phyloP scores from a whole-genome alignment of 331 rosid species.

The Dryas integrifolia region DNA sequence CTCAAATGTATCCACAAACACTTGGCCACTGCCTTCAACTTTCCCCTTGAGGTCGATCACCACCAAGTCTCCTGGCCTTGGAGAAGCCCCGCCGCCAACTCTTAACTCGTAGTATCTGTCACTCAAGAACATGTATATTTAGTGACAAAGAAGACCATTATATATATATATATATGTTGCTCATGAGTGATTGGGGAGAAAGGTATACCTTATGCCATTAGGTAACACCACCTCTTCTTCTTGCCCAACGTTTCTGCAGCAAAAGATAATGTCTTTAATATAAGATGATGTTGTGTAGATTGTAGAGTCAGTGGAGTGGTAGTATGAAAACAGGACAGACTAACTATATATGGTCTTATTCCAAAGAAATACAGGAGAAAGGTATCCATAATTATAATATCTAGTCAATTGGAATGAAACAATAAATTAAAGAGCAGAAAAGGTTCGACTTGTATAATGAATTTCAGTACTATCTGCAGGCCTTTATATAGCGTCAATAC shows the following conservation, averaged over 20 bases:
- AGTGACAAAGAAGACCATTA: neutral
- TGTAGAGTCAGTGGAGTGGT: neutral
- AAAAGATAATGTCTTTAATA: neutral
- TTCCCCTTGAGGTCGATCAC: constrained; percentile 77
- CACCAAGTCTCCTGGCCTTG: constrained; percentile 72
- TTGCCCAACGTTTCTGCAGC: constrained; percentile 62
- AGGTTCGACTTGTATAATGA: no score
- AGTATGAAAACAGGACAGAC: no score
- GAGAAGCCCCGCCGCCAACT: constrained; percentile 69
- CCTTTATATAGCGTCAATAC: no score
- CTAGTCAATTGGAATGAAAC: no score
- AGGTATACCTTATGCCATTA: constrained; percentile 75
- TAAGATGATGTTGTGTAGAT: no score
- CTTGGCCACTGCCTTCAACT: constrained; percentile 50
- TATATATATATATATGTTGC: no score
- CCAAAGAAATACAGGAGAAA: no score
- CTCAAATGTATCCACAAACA: constrained; percentile 78
- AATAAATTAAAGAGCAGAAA: no score
- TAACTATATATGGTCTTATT: no score
- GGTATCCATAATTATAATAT: no score
- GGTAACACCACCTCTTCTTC: constrained; percentile 77
- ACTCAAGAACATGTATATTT: neutral
- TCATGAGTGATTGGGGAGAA: neutral
- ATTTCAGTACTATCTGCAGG: no score
- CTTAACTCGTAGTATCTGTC: constrained; percentile 55